Evolutionary conservation across 306 rosid species (phyloP).

Genomic region (Cucurbita maxima): DNA sequence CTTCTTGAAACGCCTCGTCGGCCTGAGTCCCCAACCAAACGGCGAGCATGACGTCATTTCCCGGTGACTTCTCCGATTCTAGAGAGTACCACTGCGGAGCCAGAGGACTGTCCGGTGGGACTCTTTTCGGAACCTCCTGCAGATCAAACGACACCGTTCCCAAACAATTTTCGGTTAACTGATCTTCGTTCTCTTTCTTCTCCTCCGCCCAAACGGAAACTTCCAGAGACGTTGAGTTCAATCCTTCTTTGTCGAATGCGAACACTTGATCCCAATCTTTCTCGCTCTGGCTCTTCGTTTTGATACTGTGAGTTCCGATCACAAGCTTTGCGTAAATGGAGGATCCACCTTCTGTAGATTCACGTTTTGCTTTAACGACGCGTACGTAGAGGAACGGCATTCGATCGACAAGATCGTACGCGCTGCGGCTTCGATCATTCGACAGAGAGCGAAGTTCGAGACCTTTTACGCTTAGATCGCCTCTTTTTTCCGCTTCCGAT

Average conservation of each 20-base stretch:
- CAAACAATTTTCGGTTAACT: conserved; percentile 16
- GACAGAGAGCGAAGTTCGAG: conserved; percentile 39
- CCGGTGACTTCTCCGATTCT: conserved; percentile 39
- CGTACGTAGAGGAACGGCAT: conserved; percentile 68
- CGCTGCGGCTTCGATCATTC: conserved; percentile 32
- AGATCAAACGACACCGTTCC: conserved; percentile 55
- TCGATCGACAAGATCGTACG: conserved; percentile 53
- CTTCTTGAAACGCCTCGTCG: conserved; percentile 79
- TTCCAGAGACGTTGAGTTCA: conserved; percentile 65
- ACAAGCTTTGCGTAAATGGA: conserved; percentile 43
- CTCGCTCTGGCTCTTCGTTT: conserved; percentile 34
- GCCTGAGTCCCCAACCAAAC: conserved; percentile 84
- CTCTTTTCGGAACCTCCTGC: conserved; percentile 65
- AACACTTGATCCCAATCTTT: conserved; percentile 90
- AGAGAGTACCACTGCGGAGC: conserved; percentile 93
- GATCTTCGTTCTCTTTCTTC: conserved; percentile 22
- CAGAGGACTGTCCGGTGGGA: conserved; percentile 78
- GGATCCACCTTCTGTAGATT: not conserved
- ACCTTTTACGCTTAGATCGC: conserved; percentile 21
- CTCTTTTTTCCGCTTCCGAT: conserved; percentile 2
- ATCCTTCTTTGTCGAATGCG: conserved; percentile 61
- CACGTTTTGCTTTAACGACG: conserved; percentile 44
- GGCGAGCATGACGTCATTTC: conserved; percentile 74
- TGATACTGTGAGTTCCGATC: conserved; percentile 62
- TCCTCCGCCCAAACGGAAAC: conserved; percentile 56